Conservation (phyloP, 805 yeast species). For the Ascoidea asiatica region DNA sequence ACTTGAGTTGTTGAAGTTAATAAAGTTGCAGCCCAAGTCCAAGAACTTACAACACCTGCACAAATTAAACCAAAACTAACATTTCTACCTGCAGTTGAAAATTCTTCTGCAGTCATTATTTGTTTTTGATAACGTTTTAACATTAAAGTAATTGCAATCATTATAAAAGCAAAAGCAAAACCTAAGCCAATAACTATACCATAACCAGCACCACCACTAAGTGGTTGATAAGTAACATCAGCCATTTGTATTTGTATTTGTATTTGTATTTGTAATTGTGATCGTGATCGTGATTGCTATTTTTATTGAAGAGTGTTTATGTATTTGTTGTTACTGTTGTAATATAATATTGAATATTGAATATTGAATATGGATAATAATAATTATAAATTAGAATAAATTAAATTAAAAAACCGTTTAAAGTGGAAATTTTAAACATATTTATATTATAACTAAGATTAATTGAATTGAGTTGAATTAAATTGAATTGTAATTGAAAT, state of each 20-base stretch:
- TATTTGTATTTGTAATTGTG: no score
- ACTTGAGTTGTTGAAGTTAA: constrained; percentile 68
- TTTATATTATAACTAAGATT: no score
- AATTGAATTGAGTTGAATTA: no score
- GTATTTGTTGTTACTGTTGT: no score
- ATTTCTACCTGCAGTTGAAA: constrained; percentile 83
- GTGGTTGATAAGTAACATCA: constrained; percentile 5
- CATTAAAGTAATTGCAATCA: constrained; percentile 63
- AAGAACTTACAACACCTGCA: constrained; percentile 83
- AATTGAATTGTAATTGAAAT: no score
- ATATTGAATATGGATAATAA: no score
- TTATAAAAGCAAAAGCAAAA: constrained; percentile 56
- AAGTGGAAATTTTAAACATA: no score
- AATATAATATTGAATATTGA: no score
- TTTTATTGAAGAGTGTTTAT: no score
- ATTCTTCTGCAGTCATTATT: constrained; percentile 84
- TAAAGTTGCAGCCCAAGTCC: constrained; percentile 90
- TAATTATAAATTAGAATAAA: no score
- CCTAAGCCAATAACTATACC: constrained; percentile 32
- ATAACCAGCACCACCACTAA: constrained; percentile 19
- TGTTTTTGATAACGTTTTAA: constrained; percentile 73
- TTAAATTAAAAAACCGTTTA: no score
- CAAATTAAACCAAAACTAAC: constrained; percentile 77
- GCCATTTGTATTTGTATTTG: neutral
- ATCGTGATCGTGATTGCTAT: no score